Base-by-base conservation (phyloP, 1,284 basidiomycete species). In the Apiotrichum mycotoxinovorans region DNA sequence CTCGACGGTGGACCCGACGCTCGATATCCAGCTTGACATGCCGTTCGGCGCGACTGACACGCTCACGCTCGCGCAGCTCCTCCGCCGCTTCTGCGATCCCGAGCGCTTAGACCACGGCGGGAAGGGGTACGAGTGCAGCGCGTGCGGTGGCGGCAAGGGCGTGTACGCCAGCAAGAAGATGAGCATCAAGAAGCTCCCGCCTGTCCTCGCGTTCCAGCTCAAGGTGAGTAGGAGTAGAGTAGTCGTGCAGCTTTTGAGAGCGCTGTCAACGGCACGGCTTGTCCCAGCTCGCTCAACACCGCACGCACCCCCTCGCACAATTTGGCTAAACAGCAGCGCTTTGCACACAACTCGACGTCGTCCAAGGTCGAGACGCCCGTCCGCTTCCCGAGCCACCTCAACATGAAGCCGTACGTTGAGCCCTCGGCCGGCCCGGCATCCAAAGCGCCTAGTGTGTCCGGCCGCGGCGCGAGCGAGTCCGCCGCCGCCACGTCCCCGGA, bases 151-250 rank as follows among this genome's bases (percentile, higher is more conserved):
- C 22, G 72, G 72, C 9, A 49, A 50, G 15, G 69, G 68, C 11
- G 66, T 67, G 27, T 68, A 69, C 62, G 88, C 88, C 0, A 89
- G 83, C 65, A 93, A 94, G 70, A 86, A 90, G 44, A 78, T 98
- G 51, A 89, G 86, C 62, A 86, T 98, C 65, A 84, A 83, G 55
- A 87, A 87, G 61, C 80, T 98, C 4, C 93, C 95, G 0, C 88
- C 91, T 0, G 91, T 96, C 0, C 80, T 98, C 45, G 91, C 89
- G 66, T 91, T 98, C 66, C 95, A 98, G 74, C 87, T 98, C 78
- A 98, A 98, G 83, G 92, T 90, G 35, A 41, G 75, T 65, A 18
- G 2, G 20, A 26, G 30, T 2, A 26, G 35, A 18, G 38, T 14
- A 33, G 12, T 2, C 30, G 17, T 12, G 17, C 33, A 37, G n/a